phyloP scores from a whole-genome alignment of 306 rosid genomes.

The Cicer chorassanicum region DNA sequence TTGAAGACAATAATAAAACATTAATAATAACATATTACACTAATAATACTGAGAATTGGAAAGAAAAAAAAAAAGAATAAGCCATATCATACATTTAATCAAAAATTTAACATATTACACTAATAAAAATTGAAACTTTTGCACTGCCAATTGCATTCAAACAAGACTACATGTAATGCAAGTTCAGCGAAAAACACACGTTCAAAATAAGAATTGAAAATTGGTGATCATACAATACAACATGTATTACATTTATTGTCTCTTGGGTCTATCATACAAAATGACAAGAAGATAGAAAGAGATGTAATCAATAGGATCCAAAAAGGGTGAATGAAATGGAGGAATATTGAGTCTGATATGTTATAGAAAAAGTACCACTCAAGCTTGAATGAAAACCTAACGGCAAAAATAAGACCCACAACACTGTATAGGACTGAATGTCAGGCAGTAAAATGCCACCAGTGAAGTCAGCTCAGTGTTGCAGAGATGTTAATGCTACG shows the following conservation, averaged over 20 bases:
- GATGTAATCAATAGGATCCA: constrained; percentile 1
- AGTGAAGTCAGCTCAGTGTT: neutral
- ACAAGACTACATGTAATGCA: neutral
- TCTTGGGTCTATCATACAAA: constrained; percentile 1
- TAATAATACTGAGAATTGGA: neutral
- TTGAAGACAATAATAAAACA: neutral
- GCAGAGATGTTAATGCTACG: neutral
- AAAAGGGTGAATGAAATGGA: neutral
- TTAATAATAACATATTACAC: no score
- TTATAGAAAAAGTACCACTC: neutral
- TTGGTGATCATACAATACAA: neutral
- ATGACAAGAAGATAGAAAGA: neutral
- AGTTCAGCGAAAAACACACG: neutral
- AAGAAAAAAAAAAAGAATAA: neutral
- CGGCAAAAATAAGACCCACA: neutral
- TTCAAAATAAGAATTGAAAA: neutral
- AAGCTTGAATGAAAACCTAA: neutral
- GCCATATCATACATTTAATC: neutral
- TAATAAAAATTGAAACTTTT: neutral
- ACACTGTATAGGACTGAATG: neutral
- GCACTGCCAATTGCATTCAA: constrained; percentile 1
- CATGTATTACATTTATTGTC: neutral
- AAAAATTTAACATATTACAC: neutral
- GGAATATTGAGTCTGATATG: neutral
- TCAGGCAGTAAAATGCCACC: neutral